Evolutionary conservation across 2,329 filamentous ascomycete genomes (phyloP).

Genomic region (Verticillium longisporum): DNA sequence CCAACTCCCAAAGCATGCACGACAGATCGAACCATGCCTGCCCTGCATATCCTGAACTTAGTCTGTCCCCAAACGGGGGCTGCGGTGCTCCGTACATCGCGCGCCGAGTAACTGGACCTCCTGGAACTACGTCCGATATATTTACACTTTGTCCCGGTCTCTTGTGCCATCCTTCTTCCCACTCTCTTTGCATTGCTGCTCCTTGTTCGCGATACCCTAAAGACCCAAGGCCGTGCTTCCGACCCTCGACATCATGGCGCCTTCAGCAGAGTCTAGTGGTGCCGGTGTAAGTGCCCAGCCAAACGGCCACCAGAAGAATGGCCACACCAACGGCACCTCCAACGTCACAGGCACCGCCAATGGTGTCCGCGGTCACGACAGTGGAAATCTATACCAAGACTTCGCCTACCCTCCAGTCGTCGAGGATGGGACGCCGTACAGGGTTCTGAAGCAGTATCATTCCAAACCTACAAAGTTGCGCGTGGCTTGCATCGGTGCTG

Average conservation of each 20-base stretch:
- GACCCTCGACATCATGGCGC: constrained; percentile 2
- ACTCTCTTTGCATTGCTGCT: neutral
- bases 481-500: constrained; percentile 21
- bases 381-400: neutral
- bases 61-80: neutral
- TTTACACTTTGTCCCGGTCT: neutral
- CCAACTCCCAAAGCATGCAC: neutral
- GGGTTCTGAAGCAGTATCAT: constrained; percentile 23
- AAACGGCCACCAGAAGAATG: neutral
- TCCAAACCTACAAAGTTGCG: constrained; percentile 26
- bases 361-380: neutral
- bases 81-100: neutral
- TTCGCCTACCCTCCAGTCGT: constrained; percentile 19
- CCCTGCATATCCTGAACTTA: neutral
- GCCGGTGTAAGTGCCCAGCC: constrained; percentile 5
- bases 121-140: neutral
- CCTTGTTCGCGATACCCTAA: neutral
- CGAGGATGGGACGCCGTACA: constrained; percentile 16
- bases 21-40: neutral
- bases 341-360: constrained; percentile 2
- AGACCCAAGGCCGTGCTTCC: neutral
- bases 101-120: neutral
- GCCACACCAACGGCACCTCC: constrained; percentile 1
- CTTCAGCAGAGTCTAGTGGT: constrained; percentile 4
- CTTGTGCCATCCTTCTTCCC: neutral